Base-by-base conservation (phyloP, 176 grass and related monocot species). In the Urochloa ruziziensis region DNA sequence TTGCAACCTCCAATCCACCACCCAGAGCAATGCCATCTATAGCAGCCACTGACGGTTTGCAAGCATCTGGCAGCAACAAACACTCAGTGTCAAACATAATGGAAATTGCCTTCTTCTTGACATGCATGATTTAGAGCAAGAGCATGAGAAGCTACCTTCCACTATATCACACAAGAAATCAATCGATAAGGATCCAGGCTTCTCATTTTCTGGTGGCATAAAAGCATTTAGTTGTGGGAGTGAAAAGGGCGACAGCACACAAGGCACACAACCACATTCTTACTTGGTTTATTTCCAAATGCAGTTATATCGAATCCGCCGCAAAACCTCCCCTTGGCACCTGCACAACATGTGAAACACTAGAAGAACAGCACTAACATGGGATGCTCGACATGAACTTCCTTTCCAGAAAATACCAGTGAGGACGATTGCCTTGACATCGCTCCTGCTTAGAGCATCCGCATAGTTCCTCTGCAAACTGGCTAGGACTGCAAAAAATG, bases 1-100 rank as follows among this genome's bases (percentile, higher is more conserved):
- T 98, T 77, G 91, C 89, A 86, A 92, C 28, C 82, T 98, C 96
- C 80, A 98, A 74, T 53, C 93, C 93, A 1, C 96, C 96, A 70
- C 96, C 96, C 66, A 98, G 82, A 88, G 91, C 93, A 84, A 98
- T 29, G 46, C 96, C 85, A 67, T 95, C 91, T 80, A 98, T 93
- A 51, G 96, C 96, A 88, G 92, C 89, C 67, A 95, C 91, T 64
- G 89, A 88, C 4, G 91, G 96, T 63, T 95, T 98, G 67, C 39
- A 80, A 75, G 92, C 93, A 90, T 90, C 96, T 95, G 43, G 48
- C 58, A 80, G 58, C 52, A 81, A 64, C 67, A 60, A 86, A 19
- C 37, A 88, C 2, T 46, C 82, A 53, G 60, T 36, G 35, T 24
- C 3, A 73, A 56, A 71, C n/a, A 83, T 30, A 24, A 67, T 19